A percentile compares a stretch with the other conserved stretches of the same genome.
phyloP scores from a whole-genome alignment of 192 early-diverging fungal genomes.

The Coemansia sp. region DNA sequence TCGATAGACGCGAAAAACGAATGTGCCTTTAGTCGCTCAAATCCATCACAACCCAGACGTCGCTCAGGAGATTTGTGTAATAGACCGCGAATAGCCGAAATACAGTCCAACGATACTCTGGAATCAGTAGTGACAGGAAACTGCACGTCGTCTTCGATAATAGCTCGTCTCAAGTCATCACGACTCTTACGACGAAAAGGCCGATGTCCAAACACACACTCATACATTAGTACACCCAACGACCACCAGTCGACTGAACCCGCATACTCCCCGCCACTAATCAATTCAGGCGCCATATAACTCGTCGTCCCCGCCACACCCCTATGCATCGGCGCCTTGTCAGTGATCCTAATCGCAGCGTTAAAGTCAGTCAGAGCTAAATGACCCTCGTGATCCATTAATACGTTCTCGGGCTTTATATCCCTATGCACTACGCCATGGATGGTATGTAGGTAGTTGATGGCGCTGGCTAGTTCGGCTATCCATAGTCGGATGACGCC shows the following conservation, averaged over 20 bases:
- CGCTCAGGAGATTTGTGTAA: slow-evolving; percentile 67
- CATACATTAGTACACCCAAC: slow-evolving; percentile 84
- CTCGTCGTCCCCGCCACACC: slow-evolving; percentile 57
- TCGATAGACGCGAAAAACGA: slow-evolving; percentile 79
- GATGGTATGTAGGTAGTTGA: slow-evolving; percentile 76
- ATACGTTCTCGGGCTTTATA: slow-evolving; percentile 84
- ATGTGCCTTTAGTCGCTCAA: slow-evolving; percentile 65
- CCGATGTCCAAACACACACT: slow-evolving; percentile 75
- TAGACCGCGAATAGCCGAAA: slow-evolving; percentile 69
- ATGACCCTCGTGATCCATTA: slow-evolving; percentile 76
- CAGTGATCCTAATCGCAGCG: slow-evolving; percentile 72
- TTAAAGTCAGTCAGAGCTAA: slow-evolving; percentile 90
- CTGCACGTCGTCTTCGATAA: slow-evolving; percentile 51
- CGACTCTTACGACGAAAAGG: slow-evolving; percentile 58
- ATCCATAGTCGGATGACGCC: slow-evolving; percentile 78
- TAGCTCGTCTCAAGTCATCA: slow-evolving; percentile 32
- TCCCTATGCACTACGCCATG: slow-evolving; percentile 83
- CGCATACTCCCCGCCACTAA: slow-evolving; percentile 63
- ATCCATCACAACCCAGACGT: slow-evolving; percentile 76
- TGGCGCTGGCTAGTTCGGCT: slow-evolving; percentile 82
- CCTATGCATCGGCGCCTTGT: slow-evolving; percentile 15
- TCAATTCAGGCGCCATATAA: slow-evolving; percentile 83
- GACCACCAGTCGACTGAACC: slow-evolving; percentile 92
- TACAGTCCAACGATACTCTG: slow-evolving; percentile 64
- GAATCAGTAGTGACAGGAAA: slow-evolving; percentile 49